Evolutionary conservation across 176 grass and related monocot species (phyloP).

Genomic region (Carex kokanica): DNA sequence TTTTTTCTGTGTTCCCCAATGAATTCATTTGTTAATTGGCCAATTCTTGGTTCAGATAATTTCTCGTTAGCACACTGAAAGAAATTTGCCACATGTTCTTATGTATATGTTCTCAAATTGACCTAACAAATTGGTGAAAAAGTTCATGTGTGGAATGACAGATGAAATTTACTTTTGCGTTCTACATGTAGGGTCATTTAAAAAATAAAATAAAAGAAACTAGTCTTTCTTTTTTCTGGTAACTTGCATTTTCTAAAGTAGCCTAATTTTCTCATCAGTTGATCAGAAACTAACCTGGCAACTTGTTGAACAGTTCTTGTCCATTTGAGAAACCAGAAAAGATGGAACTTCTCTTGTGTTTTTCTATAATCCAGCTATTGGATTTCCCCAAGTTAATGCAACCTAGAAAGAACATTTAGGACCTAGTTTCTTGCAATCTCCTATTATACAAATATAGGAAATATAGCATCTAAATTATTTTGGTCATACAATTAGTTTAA

Average conservation of each 20-base stretch:
- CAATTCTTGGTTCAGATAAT: neutral
- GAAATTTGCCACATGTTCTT: neutral
- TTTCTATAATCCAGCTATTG: neutral
- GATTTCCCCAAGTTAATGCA: neutral
- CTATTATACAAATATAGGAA: neutral
- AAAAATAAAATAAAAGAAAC: neutral
- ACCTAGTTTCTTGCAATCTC: neutral
- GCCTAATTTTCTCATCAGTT: neutral
- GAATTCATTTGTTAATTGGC: neutral
- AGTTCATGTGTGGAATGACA: neutral
- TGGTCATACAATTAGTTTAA: no score
- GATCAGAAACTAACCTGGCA: neutral
- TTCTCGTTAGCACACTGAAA: neutral
- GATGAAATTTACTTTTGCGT: neutral
- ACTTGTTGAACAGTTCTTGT: neutral
- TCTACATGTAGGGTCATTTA: no score
- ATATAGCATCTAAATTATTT: neutral
- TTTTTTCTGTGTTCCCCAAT: neutral
- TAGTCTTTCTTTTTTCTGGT: neutral
- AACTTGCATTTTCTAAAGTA: neutral
- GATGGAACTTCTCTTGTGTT: neutral
- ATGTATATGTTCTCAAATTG: neutral
- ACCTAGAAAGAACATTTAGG: neutral
- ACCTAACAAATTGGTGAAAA: conserved; percentile 1
- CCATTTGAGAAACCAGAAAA: neutral